These are phyloP conservation scores for Eucalyptus pauciflora DNA, from an alignment of 345 rosid species.

Conservation along the genomic window DNA sequence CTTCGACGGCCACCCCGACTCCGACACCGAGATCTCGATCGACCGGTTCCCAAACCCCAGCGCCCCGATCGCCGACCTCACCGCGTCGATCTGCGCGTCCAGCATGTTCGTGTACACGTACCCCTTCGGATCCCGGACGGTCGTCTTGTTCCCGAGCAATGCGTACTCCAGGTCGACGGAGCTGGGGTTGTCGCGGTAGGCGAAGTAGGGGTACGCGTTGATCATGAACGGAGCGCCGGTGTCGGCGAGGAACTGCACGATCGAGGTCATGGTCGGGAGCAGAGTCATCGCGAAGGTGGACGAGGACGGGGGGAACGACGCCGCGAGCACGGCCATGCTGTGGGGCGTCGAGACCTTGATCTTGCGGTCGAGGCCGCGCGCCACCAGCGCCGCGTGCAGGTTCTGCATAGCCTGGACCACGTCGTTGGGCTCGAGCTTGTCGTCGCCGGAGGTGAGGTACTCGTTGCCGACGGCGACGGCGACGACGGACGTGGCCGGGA, in stretches of 20 bases:
- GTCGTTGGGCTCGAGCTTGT: constrained; percentile 22
- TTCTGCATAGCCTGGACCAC: constrained; percentile 47
- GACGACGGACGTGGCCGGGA: constrained; percentile 48
- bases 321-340: constrained; percentile 47
- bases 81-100: constrained; percentile 58
- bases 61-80: constrained; percentile 39
- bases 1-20: constrained; percentile 62
- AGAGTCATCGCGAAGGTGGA: constrained; percentile 38
- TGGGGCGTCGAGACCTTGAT: constrained; percentile 59
- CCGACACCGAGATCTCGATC: constrained; percentile 29
- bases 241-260: constrained; percentile 33
- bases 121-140: constrained; percentile 45
- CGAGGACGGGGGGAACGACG: constrained; percentile 54
- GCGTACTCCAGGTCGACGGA: constrained; percentile 42
- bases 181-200: constrained; percentile 36
- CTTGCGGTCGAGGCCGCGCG: constrained; percentile 48
- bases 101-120: constrained; percentile 39
- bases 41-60: constrained; percentile 36
- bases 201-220: constrained; percentile 64
- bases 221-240: constrained; percentile 50
- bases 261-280: constrained; percentile 37
- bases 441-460: constrained; percentile 31
- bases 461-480: constrained; percentile 51
- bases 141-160: constrained; percentile 32
- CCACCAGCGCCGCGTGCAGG: constrained; percentile 29